Percentiles rank a stretch among this genome's conserved stretches.
These are phyloP conservation scores for Thermothelomyces thermophilus DNA, from an alignment of 2,329 filamentous ascomycete genomes.

Conservation along the genomic window DNA sequence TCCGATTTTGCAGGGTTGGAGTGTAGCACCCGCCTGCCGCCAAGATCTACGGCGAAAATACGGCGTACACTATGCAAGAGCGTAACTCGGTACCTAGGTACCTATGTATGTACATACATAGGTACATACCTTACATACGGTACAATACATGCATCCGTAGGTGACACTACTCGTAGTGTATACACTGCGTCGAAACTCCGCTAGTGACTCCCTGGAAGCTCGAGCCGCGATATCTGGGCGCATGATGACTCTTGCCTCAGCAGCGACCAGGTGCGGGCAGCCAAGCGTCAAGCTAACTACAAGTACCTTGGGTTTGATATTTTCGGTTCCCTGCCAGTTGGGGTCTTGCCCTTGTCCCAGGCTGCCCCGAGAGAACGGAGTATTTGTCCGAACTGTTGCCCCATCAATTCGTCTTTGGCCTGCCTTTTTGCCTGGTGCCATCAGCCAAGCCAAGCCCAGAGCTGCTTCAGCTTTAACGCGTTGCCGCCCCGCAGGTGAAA, in stretches of 20 bases:
- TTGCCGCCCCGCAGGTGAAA: slow-evolving; percentile 1
- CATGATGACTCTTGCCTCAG: not conserved
- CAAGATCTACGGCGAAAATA: slow-evolving; percentile 19
- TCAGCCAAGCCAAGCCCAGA: not conserved
- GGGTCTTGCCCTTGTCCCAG: not conserved
- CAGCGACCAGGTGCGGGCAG: not conserved
- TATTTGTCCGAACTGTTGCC: not conserved
- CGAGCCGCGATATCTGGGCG: slow-evolving; percentile 12
- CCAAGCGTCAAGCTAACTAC: slow-evolving; percentile 10
- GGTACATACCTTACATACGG: too few species aligned
- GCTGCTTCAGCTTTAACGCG: not conserved
- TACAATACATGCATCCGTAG: too few species aligned
- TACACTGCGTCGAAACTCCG: too few species aligned
- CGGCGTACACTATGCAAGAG: slow-evolving; percentile 18
- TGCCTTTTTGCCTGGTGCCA: not conserved
- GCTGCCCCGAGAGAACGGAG: not conserved
- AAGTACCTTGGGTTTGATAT: too few species aligned
- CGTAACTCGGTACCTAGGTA: too few species aligned
- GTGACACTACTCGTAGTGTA: too few species aligned
- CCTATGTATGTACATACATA: too few species aligned
- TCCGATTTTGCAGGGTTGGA: slow-evolving; percentile 3
- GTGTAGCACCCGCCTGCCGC: slow-evolving; percentile 18
- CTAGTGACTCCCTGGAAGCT: slow-evolving; percentile 12
- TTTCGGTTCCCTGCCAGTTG: slow-evolving; percentile 6
- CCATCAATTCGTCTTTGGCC: not conserved